Evolutionary conservation across 495 filamentous ascomycete species (phyloP).

Genomic region (Ramalina intermedia): DNA sequence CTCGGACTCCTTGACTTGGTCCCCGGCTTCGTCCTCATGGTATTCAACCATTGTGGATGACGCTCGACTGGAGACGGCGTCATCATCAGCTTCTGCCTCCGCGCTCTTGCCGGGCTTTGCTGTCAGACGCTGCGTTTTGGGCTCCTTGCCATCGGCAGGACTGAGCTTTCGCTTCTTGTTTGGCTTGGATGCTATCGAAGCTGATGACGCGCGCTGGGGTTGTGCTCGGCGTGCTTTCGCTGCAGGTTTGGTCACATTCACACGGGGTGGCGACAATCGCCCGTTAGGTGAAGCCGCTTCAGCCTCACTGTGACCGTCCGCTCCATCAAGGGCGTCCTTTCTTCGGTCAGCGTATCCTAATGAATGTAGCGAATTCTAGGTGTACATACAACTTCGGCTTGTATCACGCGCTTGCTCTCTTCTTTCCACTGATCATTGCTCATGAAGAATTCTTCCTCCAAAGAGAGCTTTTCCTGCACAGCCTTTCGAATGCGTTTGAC

Average conservation of each 20-base stretch:
- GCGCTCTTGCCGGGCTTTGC: not conserved
- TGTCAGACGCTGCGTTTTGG: not conserved
- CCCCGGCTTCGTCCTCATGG: constrained; percentile 16
- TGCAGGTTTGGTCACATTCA: not conserved
- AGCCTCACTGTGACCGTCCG: not conserved
- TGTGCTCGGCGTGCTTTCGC: not conserved
- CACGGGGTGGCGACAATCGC: not conserved
- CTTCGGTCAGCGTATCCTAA: not conserved
- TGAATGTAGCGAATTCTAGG: not conserved
- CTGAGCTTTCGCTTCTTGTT: constrained; percentile 1
- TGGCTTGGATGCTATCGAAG: not conserved
- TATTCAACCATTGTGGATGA: constrained; percentile 11
- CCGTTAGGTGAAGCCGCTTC: not conserved
- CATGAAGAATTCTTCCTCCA: constrained; percentile 60
- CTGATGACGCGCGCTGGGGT: not conserved
- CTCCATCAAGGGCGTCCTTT: constrained; percentile 8
- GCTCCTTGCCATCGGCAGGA: not conserved
- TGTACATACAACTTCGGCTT: constrained; percentile 49
- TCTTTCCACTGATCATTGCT: constrained; percentile 52
- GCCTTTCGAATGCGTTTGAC: constrained; percentile 58
- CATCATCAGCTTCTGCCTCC: not conserved
- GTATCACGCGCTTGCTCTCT: constrained; percentile 63
- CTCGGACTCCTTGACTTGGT: constrained; percentile 41
- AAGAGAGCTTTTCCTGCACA: constrained; percentile 47
- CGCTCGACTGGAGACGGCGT: not conserved